Percentiles rank a stretch among this genome's conserved stretches.
These are phyloP conservation scores for Aspergillus incahuasiensis DNA, from an alignment of 495 filamentous ascomycete species.

Conservation along the genomic window DNA sequence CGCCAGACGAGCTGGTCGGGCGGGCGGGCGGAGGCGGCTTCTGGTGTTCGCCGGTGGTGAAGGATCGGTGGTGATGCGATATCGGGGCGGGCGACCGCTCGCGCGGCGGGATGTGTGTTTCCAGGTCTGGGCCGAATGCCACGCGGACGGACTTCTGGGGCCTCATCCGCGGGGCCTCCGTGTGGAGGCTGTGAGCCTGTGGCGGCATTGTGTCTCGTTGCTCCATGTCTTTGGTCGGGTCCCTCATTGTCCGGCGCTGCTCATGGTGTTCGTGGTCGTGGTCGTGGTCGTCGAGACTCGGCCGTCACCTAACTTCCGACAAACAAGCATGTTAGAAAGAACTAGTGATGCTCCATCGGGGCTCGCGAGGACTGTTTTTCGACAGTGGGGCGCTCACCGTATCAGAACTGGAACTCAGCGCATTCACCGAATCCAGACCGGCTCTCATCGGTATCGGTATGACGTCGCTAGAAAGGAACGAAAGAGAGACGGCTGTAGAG, in stretches of 20 bases:
- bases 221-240: constrained; percentile 39
- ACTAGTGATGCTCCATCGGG: neutral
- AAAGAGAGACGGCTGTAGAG: neutral
- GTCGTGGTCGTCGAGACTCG: constrained; percentile 12
- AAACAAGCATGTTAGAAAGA: too few relatives aligned
- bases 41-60: constrained; percentile 35
- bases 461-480: neutral
- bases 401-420: constrained; percentile 2
- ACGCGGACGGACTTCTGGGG: constrained; percentile 39
- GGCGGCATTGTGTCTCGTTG: constrained; percentile 22
- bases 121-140: constrained; percentile 42
- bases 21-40: constrained; percentile 22
- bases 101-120: constrained; percentile 41
- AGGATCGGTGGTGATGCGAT: constrained; percentile 35
- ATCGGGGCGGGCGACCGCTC: constrained; percentile 38
- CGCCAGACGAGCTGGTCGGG: constrained; percentile 36
- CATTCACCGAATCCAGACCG: constrained; percentile 7
- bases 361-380: neutral
- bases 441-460: neutral
- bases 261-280: constrained; percentile 33
- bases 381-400: constrained; percentile 8
- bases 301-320: constrained; percentile 11
- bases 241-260: constrained; percentile 35
- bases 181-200: constrained; percentile 25
- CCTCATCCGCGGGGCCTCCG: constrained; percentile 35